Percentiles rank a stretch among this genome's conserved stretches.
phyloP scores from a whole-genome alignment of 2,329 filamentous ascomycete genomes.

The Mycocentrospora acerina region DNA sequence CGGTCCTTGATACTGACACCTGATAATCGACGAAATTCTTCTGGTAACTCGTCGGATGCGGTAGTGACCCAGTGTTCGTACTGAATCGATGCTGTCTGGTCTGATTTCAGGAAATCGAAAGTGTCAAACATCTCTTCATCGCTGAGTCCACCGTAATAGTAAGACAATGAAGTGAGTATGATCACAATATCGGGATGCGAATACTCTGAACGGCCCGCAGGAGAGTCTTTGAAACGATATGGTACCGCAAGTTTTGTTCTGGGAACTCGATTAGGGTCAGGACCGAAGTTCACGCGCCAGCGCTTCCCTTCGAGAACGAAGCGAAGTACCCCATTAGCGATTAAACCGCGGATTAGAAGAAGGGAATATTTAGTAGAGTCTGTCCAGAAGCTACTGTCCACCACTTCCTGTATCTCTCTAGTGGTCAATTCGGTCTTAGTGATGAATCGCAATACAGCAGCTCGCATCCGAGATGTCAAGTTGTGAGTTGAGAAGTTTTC shows the following conservation, averaged over 20 bases:
- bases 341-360: slow-evolving; percentile 55
- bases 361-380: slow-evolving; percentile 37
- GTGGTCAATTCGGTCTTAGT: slow-evolving; percentile 30
- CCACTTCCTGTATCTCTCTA: slow-evolving; percentile 24
- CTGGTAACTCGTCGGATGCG: slow-evolving; percentile 23
- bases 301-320: slow-evolving; percentile 59
- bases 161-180: slow-evolving; percentile 41
- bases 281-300: slow-evolving; percentile 65
- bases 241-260: slow-evolving; percentile 56
- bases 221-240: slow-evolving; percentile 64
- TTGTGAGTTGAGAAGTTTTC: too few species aligned
- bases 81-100: slow-evolving; percentile 54
- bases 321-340: slow-evolving; percentile 55
- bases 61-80: slow-evolving; percentile 52
- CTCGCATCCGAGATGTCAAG: too few species aligned
- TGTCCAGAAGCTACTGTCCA: slow-evolving; percentile 33
- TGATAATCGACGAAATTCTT: slow-evolving; percentile 41
- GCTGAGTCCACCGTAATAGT: slow-evolving; percentile 62
- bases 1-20: slow-evolving; percentile 48
- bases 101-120: slow-evolving; percentile 51
- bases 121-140: slow-evolving; percentile 51
- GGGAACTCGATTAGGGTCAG: slow-evolving; percentile 54
- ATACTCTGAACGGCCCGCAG: slow-evolving; percentile 63
- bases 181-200: slow-evolving; percentile 53
- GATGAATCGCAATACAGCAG: slow-evolving; percentile 49